These are phyloP conservation scores for Malus hybrid DNA, from an alignment of 331 rosid species.

Conservation along the genomic window DNA sequence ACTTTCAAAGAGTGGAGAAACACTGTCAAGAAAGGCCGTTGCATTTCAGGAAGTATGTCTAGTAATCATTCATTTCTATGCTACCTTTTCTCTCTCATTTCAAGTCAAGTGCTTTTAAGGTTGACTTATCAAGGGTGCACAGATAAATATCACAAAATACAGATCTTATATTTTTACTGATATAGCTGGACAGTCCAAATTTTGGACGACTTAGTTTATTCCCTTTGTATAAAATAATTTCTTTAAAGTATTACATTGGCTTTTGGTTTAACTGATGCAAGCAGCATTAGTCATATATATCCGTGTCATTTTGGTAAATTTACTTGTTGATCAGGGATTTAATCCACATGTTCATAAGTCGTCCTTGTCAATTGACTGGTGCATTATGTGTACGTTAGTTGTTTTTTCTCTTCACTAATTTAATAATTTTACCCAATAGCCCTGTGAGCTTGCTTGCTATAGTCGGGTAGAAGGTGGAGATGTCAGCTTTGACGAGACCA, in stretches of 20 bases:
- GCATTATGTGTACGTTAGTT: neutral
- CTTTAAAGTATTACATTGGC: neutral
- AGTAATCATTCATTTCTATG: neutral
- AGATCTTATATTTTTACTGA: neutral
- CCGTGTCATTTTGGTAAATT: neutral
- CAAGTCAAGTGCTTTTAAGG: neutral
- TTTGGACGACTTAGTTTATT: neutral
- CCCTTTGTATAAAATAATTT: neutral
- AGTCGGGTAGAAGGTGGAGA: slow-evolving; percentile 88
- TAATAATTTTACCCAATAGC: slow-evolving; percentile 44
- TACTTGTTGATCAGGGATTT: neutral
- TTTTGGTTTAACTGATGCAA: neutral
- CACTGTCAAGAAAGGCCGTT: slow-evolving; percentile 71
- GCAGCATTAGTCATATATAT: neutral
- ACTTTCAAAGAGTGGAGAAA: slow-evolving; percentile 87
- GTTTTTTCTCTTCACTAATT: slow-evolving; percentile 1
- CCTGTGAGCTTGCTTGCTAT: slow-evolving; percentile 79
- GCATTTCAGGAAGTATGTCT: slow-evolving; percentile 80
- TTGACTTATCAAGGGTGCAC: neutral
- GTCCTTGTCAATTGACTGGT: neutral
- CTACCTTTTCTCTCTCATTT: neutral
- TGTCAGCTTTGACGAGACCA: slow-evolving; percentile 73
- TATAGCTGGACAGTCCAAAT: neutral
- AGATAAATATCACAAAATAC: neutral
- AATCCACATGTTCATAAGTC: neutral